These are phyloP conservation scores for Malus hybrid DNA, from an alignment of 331 rosid genomes.

Conservation along the genomic window DNA sequence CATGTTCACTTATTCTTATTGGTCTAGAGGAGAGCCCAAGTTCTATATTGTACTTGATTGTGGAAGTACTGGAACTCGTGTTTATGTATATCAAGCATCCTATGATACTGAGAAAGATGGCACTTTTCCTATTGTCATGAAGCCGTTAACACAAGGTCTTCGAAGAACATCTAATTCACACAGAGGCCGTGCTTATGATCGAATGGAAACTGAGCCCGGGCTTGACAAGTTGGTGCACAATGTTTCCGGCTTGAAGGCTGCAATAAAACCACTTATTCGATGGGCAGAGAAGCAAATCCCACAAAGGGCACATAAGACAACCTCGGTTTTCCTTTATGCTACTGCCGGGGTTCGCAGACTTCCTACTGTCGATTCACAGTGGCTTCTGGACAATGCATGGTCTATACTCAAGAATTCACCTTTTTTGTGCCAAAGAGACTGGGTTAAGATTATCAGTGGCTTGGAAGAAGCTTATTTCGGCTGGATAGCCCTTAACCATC, in stretches of 20 bases:
- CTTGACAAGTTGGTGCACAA: slow-evolving; percentile 72
- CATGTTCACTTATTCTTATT: slow-evolving; percentile 45
- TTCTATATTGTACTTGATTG: slow-evolving; percentile 83
- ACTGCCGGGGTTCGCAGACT: slow-evolving; percentile 96
- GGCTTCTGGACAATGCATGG: slow-evolving; percentile 88
- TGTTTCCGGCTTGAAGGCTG: slow-evolving; percentile 52
- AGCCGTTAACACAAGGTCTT: slow-evolving; percentile 29
- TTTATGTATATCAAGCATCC: slow-evolving; percentile 61
- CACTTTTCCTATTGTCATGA: slow-evolving; percentile 56
- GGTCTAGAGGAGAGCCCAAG: slow-evolving; percentile 56
- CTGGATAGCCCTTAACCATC: slow-evolving; percentile 93
- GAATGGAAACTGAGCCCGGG: slow-evolving; percentile 96
- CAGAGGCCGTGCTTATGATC: slow-evolving; percentile 72
- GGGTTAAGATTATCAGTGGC: slow-evolving; percentile 78
- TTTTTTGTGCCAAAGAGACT: slow-evolving; percentile 56
- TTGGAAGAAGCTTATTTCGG: slow-evolving; percentile 93
- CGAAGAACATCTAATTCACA: slow-evolving; percentile 26
- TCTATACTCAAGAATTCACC: slow-evolving; percentile 66
- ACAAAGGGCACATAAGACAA: slow-evolving; percentile 46
- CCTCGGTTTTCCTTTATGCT: slow-evolving; percentile 74
- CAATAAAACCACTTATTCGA: slow-evolving; percentile 63
- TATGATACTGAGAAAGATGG: slow-evolving; percentile 28
- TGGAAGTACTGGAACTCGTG: slow-evolving; percentile 94
- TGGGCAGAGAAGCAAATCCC: slow-evolving; percentile 96
- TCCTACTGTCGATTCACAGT: slow-evolving; percentile 48